These are phyloP conservation scores for Candida arabinofermentans DNA, from an alignment of 805 yeast species.

Conservation along the genomic window DNA sequence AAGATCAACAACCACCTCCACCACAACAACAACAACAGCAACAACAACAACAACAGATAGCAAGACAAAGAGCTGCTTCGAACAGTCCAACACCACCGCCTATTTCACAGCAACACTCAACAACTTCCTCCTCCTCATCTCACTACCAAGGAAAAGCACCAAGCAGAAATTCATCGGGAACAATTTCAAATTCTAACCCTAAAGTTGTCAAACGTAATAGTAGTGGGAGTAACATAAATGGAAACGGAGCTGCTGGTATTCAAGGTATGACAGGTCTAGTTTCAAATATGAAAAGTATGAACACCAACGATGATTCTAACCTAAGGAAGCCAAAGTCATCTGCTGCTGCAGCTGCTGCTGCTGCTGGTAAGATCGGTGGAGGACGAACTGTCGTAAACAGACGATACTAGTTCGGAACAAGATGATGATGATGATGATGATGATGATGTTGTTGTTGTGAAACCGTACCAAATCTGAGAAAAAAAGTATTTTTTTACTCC, in stretches of 20 bases:
- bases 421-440: too few relatives aligned
- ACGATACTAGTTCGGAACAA: background rate
- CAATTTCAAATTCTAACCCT: background rate
- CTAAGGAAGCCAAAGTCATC: conserved; percentile 10
- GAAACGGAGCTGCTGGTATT: background rate
- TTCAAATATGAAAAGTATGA: conserved; percentile 1
- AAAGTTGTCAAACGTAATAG: background rate
- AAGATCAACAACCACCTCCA: conserved; percentile 3
- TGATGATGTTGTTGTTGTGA: too few relatives aligned
- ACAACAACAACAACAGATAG: conserved; percentile 2
- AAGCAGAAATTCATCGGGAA: conserved; percentile 3
- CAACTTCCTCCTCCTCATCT: conserved; percentile 3
- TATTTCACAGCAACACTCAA: background rate
- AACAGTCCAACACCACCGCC: background rate
- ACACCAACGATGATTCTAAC: background rate
- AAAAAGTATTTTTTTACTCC: too few relatives aligned
- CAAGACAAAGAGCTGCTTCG: background rate
- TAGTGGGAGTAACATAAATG: background rate
- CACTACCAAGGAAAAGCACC: background rate
- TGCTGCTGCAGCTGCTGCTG: conserved; percentile 23
- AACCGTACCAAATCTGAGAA: too few relatives aligned
- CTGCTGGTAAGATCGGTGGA: background rate
- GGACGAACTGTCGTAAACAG: background rate
- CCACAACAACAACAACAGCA: conserved; percentile 1
- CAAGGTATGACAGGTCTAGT: background rate